Evolutionary conservation across 2,329 filamentous ascomycete genomes (phyloP), one percentile per base, ranked within the genome.

Genomic region (Neofusicoccum sp.): DNA sequence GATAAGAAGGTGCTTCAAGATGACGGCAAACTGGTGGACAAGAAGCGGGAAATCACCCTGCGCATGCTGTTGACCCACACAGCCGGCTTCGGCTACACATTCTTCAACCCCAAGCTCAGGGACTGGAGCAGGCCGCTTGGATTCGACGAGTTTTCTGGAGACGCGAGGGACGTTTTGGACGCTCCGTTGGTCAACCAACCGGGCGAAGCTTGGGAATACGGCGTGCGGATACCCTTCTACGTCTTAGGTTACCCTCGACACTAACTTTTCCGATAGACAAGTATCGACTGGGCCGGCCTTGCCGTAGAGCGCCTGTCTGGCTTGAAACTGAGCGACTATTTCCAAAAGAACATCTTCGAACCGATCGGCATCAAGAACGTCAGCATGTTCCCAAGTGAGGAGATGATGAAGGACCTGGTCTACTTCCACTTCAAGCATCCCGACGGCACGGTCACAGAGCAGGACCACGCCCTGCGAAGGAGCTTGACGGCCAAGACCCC

Each of bases 111-210:
- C 7, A 74, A 76, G 45, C 70, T 80, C 0, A 68, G 69, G n/a
- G 71, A 75, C 28, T 73, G 72, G 70, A 73, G 73, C 1, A 73
- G 76, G 11, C 84, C 84, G 0, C 71, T 75, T 0, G 83, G 84
- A 0, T 67, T 80, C 4, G 83, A 88, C 60, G 86, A 88, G 67
- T 84, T 88, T 65, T 80, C 79, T 0, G 82, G 82, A 0, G 75
- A 82, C 5, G 67, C 79, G 14, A 75, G 78, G 33, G 85, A 84
- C 26, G 74, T 87, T 44, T 66, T 79, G 36, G 68, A 73, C 11
- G 70, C 73, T 61, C 83, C 86, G 0, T 70, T 90, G 14, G 69
- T 88, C 1, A 85, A 86, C 64, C 85, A 89, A 64, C 87, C 87
- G 0, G 86, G 86, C 0, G 79, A 81, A 26, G 76, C 75, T 3